phyloP scores from a whole-genome alignment of 177 flowering plant genomes.

The Vitis hybrid region DNA sequence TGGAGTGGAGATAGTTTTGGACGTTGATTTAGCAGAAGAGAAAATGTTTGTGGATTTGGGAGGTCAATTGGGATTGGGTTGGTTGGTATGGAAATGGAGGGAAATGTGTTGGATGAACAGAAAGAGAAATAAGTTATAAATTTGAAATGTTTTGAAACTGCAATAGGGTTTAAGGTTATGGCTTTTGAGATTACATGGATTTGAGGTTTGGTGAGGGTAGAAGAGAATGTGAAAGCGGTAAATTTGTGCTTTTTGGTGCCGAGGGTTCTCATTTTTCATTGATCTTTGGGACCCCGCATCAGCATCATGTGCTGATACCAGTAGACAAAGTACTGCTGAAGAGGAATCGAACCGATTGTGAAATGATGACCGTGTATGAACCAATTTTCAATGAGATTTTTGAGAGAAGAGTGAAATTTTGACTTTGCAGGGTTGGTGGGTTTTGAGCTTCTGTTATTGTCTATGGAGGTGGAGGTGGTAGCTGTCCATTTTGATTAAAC shows the following conservation, averaged over 20 bases:
- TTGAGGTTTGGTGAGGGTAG: neutral
- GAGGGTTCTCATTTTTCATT: neutral
- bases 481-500: no score
- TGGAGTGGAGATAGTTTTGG: slow-evolving; percentile 29
- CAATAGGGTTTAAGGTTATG: neutral
- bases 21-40: slow-evolving; percentile 28
- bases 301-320: no score
- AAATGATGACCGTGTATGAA: no score
- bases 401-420: no score
- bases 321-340: no score
- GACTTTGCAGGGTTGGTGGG: no score
- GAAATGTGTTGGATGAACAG: slow-evolving; percentile 15
- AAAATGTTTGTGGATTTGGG: slow-evolving; percentile 16
- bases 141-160: slow-evolving; percentile 7
- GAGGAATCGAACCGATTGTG: no score
- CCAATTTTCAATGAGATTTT: no score
- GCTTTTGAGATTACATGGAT: slow-evolving; percentile 2
- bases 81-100: slow-evolving; percentile 15
- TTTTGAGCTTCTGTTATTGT: neutral
- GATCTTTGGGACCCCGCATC: no score
- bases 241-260: neutral
- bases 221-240: neutral
- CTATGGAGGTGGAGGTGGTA: neutral
- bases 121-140: slow-evolving; percentile 3
- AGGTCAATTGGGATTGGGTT: neutral